Conservation (phyloP, 2,329 filamentous ascomycete genomes). For the Fusarium xyrophilum region DNA sequence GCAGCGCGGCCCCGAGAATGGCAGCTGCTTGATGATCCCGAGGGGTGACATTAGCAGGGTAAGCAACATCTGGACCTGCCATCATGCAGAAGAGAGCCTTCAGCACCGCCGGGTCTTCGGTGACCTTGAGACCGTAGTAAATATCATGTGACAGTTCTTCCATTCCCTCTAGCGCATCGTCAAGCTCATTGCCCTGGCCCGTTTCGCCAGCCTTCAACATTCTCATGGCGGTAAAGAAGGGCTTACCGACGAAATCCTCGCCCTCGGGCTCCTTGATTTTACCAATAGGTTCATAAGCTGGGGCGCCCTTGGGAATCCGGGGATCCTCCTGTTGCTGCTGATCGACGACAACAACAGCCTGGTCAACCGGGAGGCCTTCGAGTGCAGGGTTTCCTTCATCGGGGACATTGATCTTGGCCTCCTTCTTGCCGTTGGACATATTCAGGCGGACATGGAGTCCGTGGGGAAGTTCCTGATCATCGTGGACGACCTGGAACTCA, state of each 20-base stretch:
- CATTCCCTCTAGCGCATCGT: conserved; percentile 63
- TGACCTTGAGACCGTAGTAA: conserved; percentile 71
- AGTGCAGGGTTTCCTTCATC: conserved; percentile 56
- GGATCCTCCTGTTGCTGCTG: conserved; percentile 47
- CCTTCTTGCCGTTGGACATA: conserved; percentile 67
- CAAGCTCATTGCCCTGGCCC: conserved; percentile 48
- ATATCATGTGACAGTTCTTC: conserved; percentile 71
- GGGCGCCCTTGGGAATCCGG: conserved; percentile 57
- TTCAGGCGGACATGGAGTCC: conserved; percentile 73
- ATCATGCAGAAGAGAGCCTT: conserved; percentile 65
- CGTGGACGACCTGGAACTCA: conserved; percentile 67
- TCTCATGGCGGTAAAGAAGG: conserved; percentile 53
- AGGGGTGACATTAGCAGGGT: conserved; percentile 41
- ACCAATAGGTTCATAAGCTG: conserved; percentile 63
- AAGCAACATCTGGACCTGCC: conserved; percentile 41
- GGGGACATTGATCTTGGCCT: conserved; percentile 71
- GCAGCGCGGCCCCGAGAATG: conserved; percentile 63
- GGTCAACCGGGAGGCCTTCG: conserved; percentile 60
- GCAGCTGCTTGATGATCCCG: conserved; percentile 62
- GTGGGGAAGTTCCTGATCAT: conserved; percentile 69
- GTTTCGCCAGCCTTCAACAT: conserved; percentile 55
- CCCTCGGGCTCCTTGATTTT: conserved; percentile 60
- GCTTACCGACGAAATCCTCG: conserved; percentile 41
- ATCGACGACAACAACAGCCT: conserved; percentile 63
- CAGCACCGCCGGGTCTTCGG: conserved; percentile 61